Conservation (phyloP, 2,329 filamentous ascomycete genomes). For the Hypoxylon sp. region DNA sequence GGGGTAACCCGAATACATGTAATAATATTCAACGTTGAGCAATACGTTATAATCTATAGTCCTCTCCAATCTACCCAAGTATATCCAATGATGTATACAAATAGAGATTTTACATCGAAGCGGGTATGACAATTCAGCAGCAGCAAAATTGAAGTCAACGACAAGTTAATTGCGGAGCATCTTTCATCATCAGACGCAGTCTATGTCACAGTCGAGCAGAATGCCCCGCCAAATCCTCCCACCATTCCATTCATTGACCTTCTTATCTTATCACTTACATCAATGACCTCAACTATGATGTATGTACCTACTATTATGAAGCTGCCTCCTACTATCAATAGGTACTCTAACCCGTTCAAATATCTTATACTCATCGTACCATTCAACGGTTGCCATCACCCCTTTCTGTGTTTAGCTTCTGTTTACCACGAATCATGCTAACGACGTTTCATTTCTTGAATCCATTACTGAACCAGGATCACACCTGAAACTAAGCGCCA, state of each 20-base stretch:
- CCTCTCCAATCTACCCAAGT: background rate
- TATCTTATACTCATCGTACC: background rate
- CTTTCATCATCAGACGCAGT: constrained; percentile 33
- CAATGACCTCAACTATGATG: background rate
- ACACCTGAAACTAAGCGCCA: constrained; percentile 8
- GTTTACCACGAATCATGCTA: background rate
- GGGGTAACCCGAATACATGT: constrained; percentile 37
- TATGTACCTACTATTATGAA: background rate
- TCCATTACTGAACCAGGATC: constrained; percentile 6
- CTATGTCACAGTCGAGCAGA: constrained; percentile 16
- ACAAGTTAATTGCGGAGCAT: constrained; percentile 37
- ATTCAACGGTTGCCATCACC: no score
- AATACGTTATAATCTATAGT: constrained; percentile 1
- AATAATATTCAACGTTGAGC: constrained; percentile 9
- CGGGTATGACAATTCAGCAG: constrained; percentile 6
- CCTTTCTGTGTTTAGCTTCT: background rate
- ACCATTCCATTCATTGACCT: constrained; percentile 20
- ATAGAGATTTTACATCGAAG: constrained; percentile 8
- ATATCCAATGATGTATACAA: background rate
- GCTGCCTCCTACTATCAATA: background rate
- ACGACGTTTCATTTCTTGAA: background rate
- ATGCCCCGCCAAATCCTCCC: constrained; percentile 24
- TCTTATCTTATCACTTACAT: constrained; percentile 37
- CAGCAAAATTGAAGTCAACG: constrained; percentile 30
- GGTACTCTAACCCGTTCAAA: background rate